Conservation (phyloP, 441 rosid genomes). For the Eutrema salsugineum region DNA sequence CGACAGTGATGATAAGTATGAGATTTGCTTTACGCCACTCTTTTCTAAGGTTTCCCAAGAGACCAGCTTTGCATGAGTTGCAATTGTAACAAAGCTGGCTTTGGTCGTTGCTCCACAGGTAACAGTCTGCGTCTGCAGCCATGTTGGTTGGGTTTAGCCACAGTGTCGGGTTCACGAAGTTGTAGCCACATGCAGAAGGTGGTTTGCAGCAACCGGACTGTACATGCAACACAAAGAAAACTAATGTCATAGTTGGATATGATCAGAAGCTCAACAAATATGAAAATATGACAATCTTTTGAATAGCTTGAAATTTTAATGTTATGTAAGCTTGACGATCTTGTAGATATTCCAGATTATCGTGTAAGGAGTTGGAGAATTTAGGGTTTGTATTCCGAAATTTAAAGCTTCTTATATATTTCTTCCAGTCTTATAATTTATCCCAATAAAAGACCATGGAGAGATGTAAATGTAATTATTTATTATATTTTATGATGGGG, state of each 20-base stretch:
- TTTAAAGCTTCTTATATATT: no score
- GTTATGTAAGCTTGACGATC: neutral
- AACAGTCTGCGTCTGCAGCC: conserved; percentile 57
- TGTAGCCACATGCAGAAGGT: conserved; percentile 57
- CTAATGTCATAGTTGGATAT: neutral
- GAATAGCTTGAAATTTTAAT: neutral
- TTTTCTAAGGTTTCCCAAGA: conserved; percentile 50
- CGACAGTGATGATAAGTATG: conserved; percentile 69
- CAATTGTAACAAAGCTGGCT: conserved; percentile 63
- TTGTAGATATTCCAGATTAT: no score
- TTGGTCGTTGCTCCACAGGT: conserved; percentile 64
- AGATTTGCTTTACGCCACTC: conserved; percentile 78
- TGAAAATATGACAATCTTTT: neutral
- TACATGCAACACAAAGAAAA: neutral
- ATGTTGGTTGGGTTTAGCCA: conserved; percentile 59
- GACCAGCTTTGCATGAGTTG: conserved; percentile 62
- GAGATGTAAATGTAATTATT: neutral
- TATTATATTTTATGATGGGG: conserved; percentile 23
- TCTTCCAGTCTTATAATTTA: no score
- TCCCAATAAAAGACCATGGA: conserved; percentile 5
- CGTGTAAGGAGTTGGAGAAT: no score
- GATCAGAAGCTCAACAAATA: neutral
- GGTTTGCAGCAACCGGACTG: conserved; percentile 88
- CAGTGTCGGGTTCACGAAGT: conserved; percentile 50
- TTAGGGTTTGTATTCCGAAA: no score